These are phyloP conservation scores for Cystobasidium ongulense DNA, from an alignment of 768 basidiomycete genomes.

Conservation along the genomic window DNA sequence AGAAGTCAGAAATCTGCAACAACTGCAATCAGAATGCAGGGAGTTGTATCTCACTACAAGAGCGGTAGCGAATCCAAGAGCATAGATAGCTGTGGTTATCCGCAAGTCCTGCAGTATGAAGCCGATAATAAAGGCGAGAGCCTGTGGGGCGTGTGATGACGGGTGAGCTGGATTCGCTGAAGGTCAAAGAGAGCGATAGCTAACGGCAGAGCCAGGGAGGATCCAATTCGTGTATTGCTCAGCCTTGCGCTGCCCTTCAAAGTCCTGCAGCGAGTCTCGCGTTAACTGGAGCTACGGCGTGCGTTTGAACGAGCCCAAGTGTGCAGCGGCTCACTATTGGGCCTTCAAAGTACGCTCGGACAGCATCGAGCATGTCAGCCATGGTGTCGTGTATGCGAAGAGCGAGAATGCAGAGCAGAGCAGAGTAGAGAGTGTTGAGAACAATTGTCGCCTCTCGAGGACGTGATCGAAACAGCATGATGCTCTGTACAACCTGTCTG, in stretches of 20 bases:
- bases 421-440: too few species aligned
- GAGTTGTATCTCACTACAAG: background rate
- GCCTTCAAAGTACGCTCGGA: conserved; percentile 1
- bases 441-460: too few species aligned
- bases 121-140: conserved; percentile 6
- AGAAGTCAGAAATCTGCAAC: background rate
- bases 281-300: too few species aligned
- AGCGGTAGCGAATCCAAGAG: background rate
- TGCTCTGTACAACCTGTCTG: too few species aligned
- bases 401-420: too few species aligned
- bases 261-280: background rate
- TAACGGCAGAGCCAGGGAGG: conserved; percentile 1
- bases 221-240: conserved; percentile 14
- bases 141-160: background rate
- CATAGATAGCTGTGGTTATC: conserved; percentile 9
- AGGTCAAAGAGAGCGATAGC: background rate
- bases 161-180: background rate
- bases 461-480: too few species aligned
- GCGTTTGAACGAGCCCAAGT: too few species aligned
- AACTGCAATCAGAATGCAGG: background rate
- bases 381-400: background rate
- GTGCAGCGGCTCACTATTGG: conserved; percentile 27
- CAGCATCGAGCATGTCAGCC: background rate
- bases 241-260: conserved; percentile 24
- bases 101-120: conserved; percentile 8